Percentiles rank a stretch among this genome's conserved stretches.
Conservation (phyloP, 768 basidiomycete species). For the Boletus insuetus region DNA sequence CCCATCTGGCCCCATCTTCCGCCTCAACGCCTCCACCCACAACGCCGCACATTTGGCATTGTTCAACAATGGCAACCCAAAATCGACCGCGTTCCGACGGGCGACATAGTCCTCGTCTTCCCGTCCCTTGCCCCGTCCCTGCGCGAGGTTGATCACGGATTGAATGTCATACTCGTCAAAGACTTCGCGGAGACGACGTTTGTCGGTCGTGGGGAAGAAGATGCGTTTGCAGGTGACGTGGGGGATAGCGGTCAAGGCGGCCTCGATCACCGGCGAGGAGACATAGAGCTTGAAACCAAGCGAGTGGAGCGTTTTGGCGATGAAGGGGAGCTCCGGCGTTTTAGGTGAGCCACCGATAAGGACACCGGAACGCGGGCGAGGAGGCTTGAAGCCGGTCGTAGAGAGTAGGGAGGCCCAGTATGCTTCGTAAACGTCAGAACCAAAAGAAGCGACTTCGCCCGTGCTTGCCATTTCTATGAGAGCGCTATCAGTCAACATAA, state of each 20-base stretch:
- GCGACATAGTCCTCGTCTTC: slow-evolving; percentile 97
- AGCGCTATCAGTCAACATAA: neutral
- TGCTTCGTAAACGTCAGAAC: slow-evolving; percentile 89
- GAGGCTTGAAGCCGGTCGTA: slow-evolving; percentile 94
- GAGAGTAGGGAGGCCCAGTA: slow-evolving; percentile 95
- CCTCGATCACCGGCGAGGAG: slow-evolving; percentile 75
- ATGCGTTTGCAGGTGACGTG: slow-evolving; percentile 85
- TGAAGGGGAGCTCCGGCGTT: slow-evolving; percentile 80
- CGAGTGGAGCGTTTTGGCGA: slow-evolving; percentile 77
- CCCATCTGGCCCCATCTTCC: slow-evolving; percentile 69
- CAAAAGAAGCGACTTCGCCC: slow-evolving; percentile 96
- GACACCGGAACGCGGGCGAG: slow-evolving; percentile 79
- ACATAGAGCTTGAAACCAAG: slow-evolving; percentile 97
- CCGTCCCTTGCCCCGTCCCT: slow-evolving; percentile 68
- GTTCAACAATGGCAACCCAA: slow-evolving; percentile 88
- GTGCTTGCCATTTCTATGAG: slow-evolving; percentile 92
- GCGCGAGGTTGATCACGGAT: slow-evolving; percentile 90
- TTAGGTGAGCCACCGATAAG: slow-evolving; percentile 88
- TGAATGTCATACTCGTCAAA: slow-evolving; percentile 94
- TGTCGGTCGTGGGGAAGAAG: slow-evolving; percentile 95
- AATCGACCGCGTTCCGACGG: slow-evolving; percentile 94
- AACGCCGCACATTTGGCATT: slow-evolving; percentile 85
- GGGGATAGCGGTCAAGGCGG: slow-evolving; percentile 73
- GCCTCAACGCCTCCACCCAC: slow-evolving; percentile 85
- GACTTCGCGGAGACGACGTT: slow-evolving; percentile 90